Percentiles rank a stretch among this genome's conserved stretches.
Evolutionary conservation across 2,329 filamentous ascomycete genomes (phyloP).

Genomic region (Fusarium redolens): DNA sequence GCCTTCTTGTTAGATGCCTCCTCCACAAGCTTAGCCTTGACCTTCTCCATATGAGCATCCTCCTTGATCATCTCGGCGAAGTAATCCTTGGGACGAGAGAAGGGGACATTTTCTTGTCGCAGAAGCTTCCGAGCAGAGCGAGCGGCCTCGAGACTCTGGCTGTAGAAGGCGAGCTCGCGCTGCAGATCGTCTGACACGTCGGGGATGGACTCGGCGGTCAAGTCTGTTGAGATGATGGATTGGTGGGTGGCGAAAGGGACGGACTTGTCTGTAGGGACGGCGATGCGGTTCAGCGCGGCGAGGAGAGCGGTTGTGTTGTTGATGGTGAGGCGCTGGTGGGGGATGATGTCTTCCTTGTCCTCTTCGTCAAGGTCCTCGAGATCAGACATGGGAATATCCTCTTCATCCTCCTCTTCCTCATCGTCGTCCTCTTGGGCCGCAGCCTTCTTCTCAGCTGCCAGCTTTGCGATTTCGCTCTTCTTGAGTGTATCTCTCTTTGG

Average conservation of each 20-base stretch:
- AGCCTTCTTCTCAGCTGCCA: slow-evolving; percentile 43
- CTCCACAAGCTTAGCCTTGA: slow-evolving; percentile 92
- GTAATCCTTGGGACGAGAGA: slow-evolving; percentile 91
- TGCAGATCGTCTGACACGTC: slow-evolving; percentile 92
- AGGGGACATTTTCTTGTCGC: slow-evolving; percentile 84
- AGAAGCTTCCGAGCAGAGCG: slow-evolving; percentile 78
- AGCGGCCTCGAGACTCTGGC: slow-evolving; percentile 85
- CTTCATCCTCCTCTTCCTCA: slow-evolving; percentile 79
- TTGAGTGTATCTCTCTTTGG: slow-evolving; percentile 58
- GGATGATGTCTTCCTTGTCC: slow-evolving; percentile 86
- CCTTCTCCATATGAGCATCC: slow-evolving; percentile 97
- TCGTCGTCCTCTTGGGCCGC: slow-evolving; percentile 55
- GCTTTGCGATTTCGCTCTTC: slow-evolving; percentile 45
- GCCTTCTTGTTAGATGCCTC: slow-evolving; percentile 94
- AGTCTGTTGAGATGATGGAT: slow-evolving; percentile 74
- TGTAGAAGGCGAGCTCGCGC: slow-evolving; percentile 93
- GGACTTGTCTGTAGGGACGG: slow-evolving; percentile 71
- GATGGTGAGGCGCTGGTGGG: slow-evolving; percentile 93
- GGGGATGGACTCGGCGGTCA: slow-evolving; percentile 74
- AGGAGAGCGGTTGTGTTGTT: slow-evolving; percentile 94
- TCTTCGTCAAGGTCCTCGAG: slow-evolving; percentile 81
- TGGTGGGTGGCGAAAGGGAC: slow-evolving; percentile 88
- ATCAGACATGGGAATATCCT: slow-evolving; percentile 90
- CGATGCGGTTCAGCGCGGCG: slow-evolving; percentile 81
- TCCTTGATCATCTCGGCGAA: slow-evolving; percentile 99